phyloP scores from a whole-genome alignment of 2,329 filamentous ascomycete species.

The Akanthomyces uredinophilus region DNA sequence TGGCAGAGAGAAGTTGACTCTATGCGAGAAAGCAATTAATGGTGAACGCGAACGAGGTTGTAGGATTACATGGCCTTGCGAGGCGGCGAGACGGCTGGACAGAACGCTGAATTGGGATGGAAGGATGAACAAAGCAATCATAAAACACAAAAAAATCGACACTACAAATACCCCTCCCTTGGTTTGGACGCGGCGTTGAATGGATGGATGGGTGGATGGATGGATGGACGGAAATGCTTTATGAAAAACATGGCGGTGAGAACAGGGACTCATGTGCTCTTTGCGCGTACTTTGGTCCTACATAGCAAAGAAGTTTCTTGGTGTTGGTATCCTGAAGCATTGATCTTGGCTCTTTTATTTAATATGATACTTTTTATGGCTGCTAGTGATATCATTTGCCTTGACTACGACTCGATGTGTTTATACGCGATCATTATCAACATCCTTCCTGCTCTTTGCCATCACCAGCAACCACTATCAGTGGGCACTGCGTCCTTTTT shows the following conservation, averaged over 20 bases:
- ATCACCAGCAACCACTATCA: no score
- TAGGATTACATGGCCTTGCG: slow-evolving; percentile 1
- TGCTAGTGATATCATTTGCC: neutral
- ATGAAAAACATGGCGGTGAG: neutral
- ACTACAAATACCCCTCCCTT: neutral
- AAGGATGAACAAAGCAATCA: neutral
- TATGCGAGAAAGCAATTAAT: neutral
- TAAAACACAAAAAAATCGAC: neutral
- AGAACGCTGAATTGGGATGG: no score
- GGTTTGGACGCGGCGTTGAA: slow-evolving; percentile 4
- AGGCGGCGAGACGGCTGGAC: neutral
- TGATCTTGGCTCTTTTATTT: neutral
- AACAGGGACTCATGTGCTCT: neutral
- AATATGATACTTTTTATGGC: neutral
- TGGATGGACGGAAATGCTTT: neutral
- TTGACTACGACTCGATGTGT: no score
- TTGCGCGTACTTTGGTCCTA: neutral
- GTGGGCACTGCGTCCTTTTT: no score
- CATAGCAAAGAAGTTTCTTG: neutral
- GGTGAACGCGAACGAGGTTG: neutral
- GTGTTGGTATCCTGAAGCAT: neutral
- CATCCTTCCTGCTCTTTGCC: no score
- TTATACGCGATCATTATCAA: no score
- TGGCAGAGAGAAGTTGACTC: neutral
- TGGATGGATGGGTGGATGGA: neutral